A percentile compares a stretch with the other conserved stretches of the same genome.
These are phyloP conservation scores for Aspergillus quadricinctus DNA, from an alignment of 2,329 filamentous ascomycete genomes.

Conservation along the genomic window DNA sequence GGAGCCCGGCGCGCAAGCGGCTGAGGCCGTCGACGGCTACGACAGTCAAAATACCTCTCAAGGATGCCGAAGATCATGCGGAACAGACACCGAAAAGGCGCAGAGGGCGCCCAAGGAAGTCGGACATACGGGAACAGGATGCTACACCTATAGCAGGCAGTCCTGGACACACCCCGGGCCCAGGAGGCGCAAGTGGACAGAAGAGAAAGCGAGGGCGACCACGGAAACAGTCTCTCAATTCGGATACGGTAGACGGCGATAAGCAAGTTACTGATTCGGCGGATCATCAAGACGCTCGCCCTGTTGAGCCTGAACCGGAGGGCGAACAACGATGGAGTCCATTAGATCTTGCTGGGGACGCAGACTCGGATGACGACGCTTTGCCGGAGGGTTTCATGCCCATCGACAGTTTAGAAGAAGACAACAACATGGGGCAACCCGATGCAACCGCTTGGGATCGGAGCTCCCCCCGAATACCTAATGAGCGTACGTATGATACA, in stretches of 20 bases:
- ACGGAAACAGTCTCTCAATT: slow-evolving; percentile 29
- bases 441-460: slow-evolving; percentile 7
- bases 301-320: slow-evolving; percentile 5
- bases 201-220: slow-evolving; percentile 37
- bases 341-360: slow-evolving; percentile 27
- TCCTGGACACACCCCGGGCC: slow-evolving; percentile 29
- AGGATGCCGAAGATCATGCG: slow-evolving; percentile 28
- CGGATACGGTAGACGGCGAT: slow-evolving; percentile 14
- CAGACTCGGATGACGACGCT: slow-evolving; percentile 19
- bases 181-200: slow-evolving; percentile 22
- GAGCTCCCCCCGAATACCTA: slow-evolving; percentile 15
- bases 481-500: slow-evolving; percentile 26
- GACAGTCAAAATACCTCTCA: slow-evolving; percentile 41
- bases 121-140: slow-evolving; percentile 27
- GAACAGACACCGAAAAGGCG: slow-evolving; percentile 38
- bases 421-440: slow-evolving; percentile 8
- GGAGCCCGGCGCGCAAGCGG: slow-evolving; percentile 29
- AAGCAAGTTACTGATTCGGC: slow-evolving; percentile 13
- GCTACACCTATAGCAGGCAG: slow-evolving; percentile 32
- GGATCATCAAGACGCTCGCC: not conserved
- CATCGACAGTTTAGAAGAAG: slow-evolving; percentile 18
- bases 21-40: slow-evolving; percentile 25
- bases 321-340: slow-evolving; percentile 18
- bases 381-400: slow-evolving; percentile 12
- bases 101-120: slow-evolving; percentile 43